Evolutionary conservation across 768 basidiomycete species (phyloP), one percentile per base, ranked within the genome.

Genomic region (Pisolithus marmoratus): DNA sequence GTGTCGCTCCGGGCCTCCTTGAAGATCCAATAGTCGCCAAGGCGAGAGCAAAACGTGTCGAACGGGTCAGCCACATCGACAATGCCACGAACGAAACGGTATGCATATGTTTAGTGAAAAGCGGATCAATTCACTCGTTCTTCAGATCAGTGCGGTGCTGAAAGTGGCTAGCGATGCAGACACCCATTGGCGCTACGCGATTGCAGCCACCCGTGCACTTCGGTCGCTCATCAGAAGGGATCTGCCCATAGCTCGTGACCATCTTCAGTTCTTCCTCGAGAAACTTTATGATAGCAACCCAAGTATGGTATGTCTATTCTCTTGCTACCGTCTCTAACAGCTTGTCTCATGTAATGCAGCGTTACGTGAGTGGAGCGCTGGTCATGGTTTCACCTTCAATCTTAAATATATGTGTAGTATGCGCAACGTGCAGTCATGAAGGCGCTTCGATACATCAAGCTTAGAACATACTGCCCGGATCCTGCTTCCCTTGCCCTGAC

Each of bases 161-260:
- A 72, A 77, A 26, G 74, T 88, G 36, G 87, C 80, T 1, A 74
- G 79, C 20, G 79, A 81, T 24, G 58, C 77, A 3, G 67, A 72
- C 15, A 90, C 85, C 5, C 90, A 93, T 62, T 91, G 90, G 90
- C 78, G 82, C 50, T 93, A 93, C 62, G 71, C 74, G 6, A 85
- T 90, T 38, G 80, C 82, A 36, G 86, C 87, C 9, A 73, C 83
- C 26, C 75, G 85, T 50, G 80, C 80, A 60, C 71, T 91, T 15
- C 77, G 87, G 24, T 80, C 86, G 3, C 69, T 91, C 14, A 72
- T 90, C 44, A 74, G 89, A 19, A 79, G 81, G 2, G 90, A 93
- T 63, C 61, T 60, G 1, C 78, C 83, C 12, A 65, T 78, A 50
- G 72, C 72, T 23, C 55, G 75, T 0, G 64, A 70, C 15, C 81